phyloP scores from a whole-genome alignment of 371 early-diverging fungal species.

The Mucor racemosus region DNA sequence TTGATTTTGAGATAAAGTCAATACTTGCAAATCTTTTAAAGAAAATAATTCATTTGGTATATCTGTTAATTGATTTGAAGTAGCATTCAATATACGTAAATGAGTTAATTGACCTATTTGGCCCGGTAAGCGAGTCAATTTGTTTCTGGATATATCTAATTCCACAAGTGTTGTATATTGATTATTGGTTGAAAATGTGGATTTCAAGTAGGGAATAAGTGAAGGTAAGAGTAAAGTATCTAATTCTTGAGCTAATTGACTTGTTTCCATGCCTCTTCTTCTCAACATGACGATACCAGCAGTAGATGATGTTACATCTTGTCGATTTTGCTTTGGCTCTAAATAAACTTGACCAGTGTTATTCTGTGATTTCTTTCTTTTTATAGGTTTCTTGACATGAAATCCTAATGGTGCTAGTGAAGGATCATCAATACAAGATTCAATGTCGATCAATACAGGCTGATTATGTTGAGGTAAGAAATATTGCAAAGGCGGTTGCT shows the following conservation, averaged over 20 bases:
- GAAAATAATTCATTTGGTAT: conserved; percentile 56
- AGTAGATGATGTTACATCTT: conserved; percentile 9
- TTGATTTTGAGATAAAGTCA: conserved; percentile 61
- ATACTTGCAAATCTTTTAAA: conserved; percentile 52
- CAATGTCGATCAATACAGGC: conserved; percentile 54
- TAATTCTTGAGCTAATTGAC: conserved; percentile 45
- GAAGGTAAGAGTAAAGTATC: conserved; percentile 41
- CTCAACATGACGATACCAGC: conserved; percentile 52
- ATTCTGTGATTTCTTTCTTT: conserved; percentile 7
- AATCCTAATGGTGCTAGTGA: conserved; percentile 60
- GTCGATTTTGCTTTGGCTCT: conserved; percentile 2
- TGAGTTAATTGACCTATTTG: conserved; percentile 47
- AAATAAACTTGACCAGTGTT: conserved; percentile 26
- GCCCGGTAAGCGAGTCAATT: conserved; percentile 46
- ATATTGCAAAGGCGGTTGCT: conserved; percentile 29
- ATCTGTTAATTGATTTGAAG: conserved; percentile 57
- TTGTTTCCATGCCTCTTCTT: conserved; percentile 47
- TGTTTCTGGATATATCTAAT: conserved; percentile 65
- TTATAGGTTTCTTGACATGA: conserved; percentile 38
- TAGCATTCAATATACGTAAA: conserved; percentile 56
- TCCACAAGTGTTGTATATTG: conserved; percentile 50
- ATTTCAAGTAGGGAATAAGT: conserved; percentile 35
- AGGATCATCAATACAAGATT: conserved; percentile 66
- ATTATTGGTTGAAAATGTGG: background rate
- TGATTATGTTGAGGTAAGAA: conserved; percentile 26